Conservation (phyloP, 1,284 basidiomycete species). For the Malassezia equina region DNA sequence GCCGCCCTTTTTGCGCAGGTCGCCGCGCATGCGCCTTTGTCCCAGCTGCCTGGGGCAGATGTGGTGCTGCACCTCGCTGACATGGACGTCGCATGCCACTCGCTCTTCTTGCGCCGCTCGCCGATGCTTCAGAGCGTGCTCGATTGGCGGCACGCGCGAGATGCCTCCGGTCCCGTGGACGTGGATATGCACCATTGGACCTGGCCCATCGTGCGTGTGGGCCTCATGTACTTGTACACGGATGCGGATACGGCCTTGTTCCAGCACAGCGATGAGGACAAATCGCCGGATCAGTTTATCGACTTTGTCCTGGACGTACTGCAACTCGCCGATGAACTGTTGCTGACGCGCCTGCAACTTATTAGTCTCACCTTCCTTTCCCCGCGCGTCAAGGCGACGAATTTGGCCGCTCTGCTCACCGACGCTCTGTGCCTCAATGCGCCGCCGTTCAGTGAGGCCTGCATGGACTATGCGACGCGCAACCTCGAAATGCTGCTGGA, state of each 20-base stretch:
- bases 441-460: slow-evolving; percentile 59
- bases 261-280: slow-evolving; percentile 48
- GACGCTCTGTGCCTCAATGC: slow-evolving; percentile 75
- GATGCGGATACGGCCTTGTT: slow-evolving; percentile 63
- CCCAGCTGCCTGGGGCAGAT: slow-evolving; percentile 50
- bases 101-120: slow-evolving; percentile 67
- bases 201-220: slow-evolving; percentile 67
- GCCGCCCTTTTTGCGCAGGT: slow-evolving; percentile 49
- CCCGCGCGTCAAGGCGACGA: slow-evolving; percentile 61
- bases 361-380: slow-evolving; percentile 59
- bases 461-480: slow-evolving; percentile 70
- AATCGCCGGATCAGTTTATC: slow-evolving; percentile 63
- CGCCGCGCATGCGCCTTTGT: slow-evolving; percentile 7
- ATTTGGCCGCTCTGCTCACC: slow-evolving; percentile 68
- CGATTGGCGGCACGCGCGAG: slow-evolving; percentile 65
- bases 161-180: slow-evolving; percentile 55
- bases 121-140: slow-evolving; percentile 81
- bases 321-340: slow-evolving; percentile 74
- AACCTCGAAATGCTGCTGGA: slow-evolving; percentile 85
- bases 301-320: slow-evolving; percentile 82
- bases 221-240: slow-evolving; percentile 68
- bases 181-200: slow-evolving; percentile 66
- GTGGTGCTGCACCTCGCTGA: slow-evolving; percentile 68
- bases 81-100: slow-evolving; percentile 61
- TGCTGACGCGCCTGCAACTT: slow-evolving; percentile 72